Percentiles rank a stretch among this genome's conserved stretches.
These are phyloP conservation scores for Vicia sativa DNA, from an alignment of 306 rosid genomes.

Conservation along the genomic window DNA sequence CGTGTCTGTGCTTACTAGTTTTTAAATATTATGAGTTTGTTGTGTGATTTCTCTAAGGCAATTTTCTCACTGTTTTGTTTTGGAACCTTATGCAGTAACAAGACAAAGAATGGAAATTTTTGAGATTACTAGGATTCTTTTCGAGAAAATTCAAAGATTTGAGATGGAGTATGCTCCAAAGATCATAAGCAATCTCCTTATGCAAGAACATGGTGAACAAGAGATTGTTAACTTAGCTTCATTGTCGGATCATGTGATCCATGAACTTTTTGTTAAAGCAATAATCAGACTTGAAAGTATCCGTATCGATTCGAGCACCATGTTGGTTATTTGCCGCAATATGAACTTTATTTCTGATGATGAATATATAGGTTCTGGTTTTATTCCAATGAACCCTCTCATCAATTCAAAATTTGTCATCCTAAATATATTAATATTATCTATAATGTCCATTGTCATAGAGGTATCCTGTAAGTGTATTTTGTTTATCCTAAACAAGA, in stretches of 20 bases:
- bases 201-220: slow-evolving; percentile 57
- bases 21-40: too few relatives aligned
- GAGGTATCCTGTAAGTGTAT: too few relatives aligned
- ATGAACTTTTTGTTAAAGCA: slow-evolving; percentile 47
- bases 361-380: too few relatives aligned
- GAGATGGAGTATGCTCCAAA: slow-evolving; percentile 61
- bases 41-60: not conserved
- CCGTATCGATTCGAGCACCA: slow-evolving; percentile 54
- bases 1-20: too few relatives aligned
- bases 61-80: not conserved
- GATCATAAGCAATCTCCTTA: slow-evolving; percentile 66
- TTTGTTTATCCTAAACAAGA: too few relatives aligned
- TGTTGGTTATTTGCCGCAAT: slow-evolving; percentile 41
- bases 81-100: slow-evolving; percentile 44
- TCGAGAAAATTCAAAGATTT: slow-evolving; percentile 50
- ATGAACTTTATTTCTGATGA: too few relatives aligned
- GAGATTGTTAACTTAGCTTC: slow-evolving; percentile 58
- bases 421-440: too few relatives aligned
- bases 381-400: too few relatives aligned
- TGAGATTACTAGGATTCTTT: slow-evolving; percentile 52
- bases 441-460: too few relatives aligned
- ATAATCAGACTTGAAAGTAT: slow-evolving; percentile 55
- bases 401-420: too few relatives aligned
- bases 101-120: slow-evolving; percentile 64
- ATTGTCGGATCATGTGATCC: slow-evolving; percentile 54